Base-by-base conservation (phyloP, 176 grass and related monocot genomes). In the Zizania latifolia region DNA sequence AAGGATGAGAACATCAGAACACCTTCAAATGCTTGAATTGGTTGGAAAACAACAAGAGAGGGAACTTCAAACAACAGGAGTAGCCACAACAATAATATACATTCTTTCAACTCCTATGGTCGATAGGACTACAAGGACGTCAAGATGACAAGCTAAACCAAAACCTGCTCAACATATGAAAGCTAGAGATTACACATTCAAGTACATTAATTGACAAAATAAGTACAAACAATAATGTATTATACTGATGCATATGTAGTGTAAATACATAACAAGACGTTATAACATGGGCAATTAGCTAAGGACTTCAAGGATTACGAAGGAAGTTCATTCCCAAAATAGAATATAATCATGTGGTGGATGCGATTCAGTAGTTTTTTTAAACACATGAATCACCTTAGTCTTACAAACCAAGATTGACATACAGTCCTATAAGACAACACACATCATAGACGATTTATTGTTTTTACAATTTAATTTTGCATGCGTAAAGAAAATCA, bases 61-160 rank as follows among this genome's bases (percentile, higher is more conserved):
- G 32, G 26, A 59, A 45, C 9, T 71, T 14, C 3, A 27, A 43
- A 60, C 7, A 5, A 70, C 27, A 46, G 46, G 1, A 72, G 4
- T 10, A 68, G 4, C 14, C 70, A 66, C n/a, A 12, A 1, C 51
- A 43, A 21, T 36, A 1, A 39, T 31, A 92, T 55, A 97, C 94
- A 94, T 94, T 98, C 92, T 98, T 98, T 11, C 89, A 72, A 98
- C 78, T 10, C 94, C 91, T 35, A 98, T 88, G 68, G 94, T 81
- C 3, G 89, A 89, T 40, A 94, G 46, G 55, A 86, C 75, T 72
- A 81, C 91, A 69, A 94, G 88, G 48, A 98, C 79, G 13, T 91
- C 94, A 19, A 98, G 65, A 92, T 98, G 94, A 72, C 88, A 98
- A 71, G 94, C 94, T 78, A 98, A 92, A 89, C 91, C 94, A 86